Conservation (phyloP, 345 rosid species). For the Eutrema yunnanense region DNA sequence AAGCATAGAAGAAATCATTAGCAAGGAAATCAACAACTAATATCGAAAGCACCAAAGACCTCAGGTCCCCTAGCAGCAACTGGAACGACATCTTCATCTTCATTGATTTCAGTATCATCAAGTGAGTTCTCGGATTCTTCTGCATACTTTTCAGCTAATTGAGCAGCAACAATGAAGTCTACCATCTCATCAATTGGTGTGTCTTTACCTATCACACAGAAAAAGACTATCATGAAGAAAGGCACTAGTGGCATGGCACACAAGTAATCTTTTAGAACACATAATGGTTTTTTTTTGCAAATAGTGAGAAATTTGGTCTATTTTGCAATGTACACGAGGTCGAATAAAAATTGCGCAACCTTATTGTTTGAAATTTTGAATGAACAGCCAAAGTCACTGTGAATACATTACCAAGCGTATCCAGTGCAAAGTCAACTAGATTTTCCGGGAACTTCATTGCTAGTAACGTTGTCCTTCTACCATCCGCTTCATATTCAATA, state of each 20-base stretch:
- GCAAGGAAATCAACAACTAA: background rate
- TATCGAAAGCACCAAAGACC: slow-evolving; percentile 33
- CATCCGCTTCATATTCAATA: slow-evolving; percentile 43
- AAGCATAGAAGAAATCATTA: background rate
- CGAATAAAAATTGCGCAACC: background rate
- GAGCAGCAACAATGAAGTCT: slow-evolving; percentile 81
- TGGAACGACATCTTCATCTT: slow-evolving; percentile 10
- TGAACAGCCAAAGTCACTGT: background rate
- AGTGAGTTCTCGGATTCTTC: slow-evolving; percentile 32
- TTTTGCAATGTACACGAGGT: background rate
- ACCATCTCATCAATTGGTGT: slow-evolving; percentile 61
- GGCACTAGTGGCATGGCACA: background rate
- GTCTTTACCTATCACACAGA: slow-evolving; percentile 45
- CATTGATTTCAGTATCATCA: slow-evolving; percentile 16
- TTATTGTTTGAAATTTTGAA: background rate
- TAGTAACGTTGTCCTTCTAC: slow-evolving; percentile 50
- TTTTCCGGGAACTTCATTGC: slow-evolving; percentile 64
- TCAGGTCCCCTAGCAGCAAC: slow-evolving; percentile 22
- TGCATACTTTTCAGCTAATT: slow-evolving; percentile 51
- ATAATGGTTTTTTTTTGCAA: background rate
- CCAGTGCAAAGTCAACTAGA: slow-evolving; percentile 68
- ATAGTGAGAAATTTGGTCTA: background rate
- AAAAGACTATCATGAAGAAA: slow-evolving; percentile 8
- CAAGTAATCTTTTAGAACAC: background rate
- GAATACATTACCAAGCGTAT: slow-evolving; percentile 54